phyloP scores from a whole-genome alignment of 1,284 basidiomycete genomes.

The Mycena sp. region DNA sequence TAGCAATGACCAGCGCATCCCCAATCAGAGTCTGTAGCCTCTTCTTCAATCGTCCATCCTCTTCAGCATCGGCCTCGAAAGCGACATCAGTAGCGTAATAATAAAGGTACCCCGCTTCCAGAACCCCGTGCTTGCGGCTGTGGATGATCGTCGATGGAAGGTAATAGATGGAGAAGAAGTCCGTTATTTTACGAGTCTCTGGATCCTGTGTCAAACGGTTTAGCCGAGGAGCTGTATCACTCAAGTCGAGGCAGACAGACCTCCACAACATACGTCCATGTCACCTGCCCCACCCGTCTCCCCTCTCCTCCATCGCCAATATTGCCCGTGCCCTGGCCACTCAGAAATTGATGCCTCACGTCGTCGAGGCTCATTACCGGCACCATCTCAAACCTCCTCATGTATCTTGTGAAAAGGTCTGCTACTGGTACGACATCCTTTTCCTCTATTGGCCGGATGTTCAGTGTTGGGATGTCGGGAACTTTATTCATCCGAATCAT shows the following conservation, averaged over 20 bases:
- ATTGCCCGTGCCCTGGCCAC: constrained; percentile 79
- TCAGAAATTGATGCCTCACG: constrained; percentile 88
- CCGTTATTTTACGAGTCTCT: constrained; percentile 85
- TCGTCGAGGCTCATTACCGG: constrained; percentile 87
- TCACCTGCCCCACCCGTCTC: constrained; percentile 83
- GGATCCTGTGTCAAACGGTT: constrained; percentile 68
- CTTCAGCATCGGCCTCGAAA: constrained; percentile 66
- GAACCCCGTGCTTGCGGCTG: constrained; percentile 65
- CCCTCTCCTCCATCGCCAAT: constrained; percentile 55
- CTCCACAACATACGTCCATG: constrained; percentile 98
- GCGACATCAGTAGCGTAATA: constrained; percentile 85
- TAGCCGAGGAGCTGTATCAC: not conserved
- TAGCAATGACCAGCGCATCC: constrained; percentile 85
- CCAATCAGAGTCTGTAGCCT: constrained; percentile 79
- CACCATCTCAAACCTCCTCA: constrained; percentile 88
- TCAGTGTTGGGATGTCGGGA: constrained; percentile 63
- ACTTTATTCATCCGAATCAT: constrained; percentile 83
- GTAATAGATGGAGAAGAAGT: constrained; percentile 97
- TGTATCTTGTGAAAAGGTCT: constrained; percentile 82
- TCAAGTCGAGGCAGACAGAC: constrained; percentile 52
- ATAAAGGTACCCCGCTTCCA: constrained; percentile 94
- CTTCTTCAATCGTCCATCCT: constrained; percentile 69
- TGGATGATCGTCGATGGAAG: constrained; percentile 92
- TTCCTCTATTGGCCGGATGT: constrained; percentile 90
- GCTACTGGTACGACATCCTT: constrained; percentile 81